Evolutionary conservation across 768 basidiomycete species (phyloP), one percentile per base, ranked within the genome.

Genomic region (Tylopilus felleus): DNA sequence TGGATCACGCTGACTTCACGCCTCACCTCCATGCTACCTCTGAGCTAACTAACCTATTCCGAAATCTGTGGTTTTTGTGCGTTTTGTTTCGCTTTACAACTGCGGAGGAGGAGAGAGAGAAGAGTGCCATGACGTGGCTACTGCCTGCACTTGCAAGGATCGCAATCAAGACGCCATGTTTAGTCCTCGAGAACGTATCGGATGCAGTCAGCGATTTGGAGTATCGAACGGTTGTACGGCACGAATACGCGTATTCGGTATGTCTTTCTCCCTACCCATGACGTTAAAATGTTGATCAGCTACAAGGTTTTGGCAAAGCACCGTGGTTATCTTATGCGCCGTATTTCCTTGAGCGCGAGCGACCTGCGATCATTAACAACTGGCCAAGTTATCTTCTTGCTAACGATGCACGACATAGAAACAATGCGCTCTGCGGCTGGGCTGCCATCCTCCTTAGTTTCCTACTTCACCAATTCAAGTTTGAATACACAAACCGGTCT

Each of bases 1-100:
- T 99, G 22, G 73, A 78, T 31, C 90, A 93, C 61, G 61, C 71
- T 14, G 83, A 86, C 55, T 90, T 88, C 68, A 77, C 79, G 42
- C 83, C 88, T 2, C 79, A 84, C 31, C 49, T 75, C 17, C 70
- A 77, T 25, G 71, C 84, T 19, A 76, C 84, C 1, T 65, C 82
- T 5, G 83, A 83, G 22, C 66, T 92, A 13, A 83, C 88, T 12
- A 75, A 83, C 5, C 74, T 93, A 21, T 98, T 97, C 80, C 83
- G 94, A 41, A 93, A 92, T 64, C 78, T 94, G 72, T 99, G 96
- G 96, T 93, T 95, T 71, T 72, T 98, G 19, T 93, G 91, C 66
- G 81, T 90, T 23, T 80, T 96, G 16, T 93, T 96, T 62, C 81
- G 86, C 21, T 89, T 98, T 60, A 86, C 91, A 3, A 35, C 45